Evolutionary conservation across 345 rosid genomes (phyloP).

Genomic region (Odontarrhena argentea): DNA sequence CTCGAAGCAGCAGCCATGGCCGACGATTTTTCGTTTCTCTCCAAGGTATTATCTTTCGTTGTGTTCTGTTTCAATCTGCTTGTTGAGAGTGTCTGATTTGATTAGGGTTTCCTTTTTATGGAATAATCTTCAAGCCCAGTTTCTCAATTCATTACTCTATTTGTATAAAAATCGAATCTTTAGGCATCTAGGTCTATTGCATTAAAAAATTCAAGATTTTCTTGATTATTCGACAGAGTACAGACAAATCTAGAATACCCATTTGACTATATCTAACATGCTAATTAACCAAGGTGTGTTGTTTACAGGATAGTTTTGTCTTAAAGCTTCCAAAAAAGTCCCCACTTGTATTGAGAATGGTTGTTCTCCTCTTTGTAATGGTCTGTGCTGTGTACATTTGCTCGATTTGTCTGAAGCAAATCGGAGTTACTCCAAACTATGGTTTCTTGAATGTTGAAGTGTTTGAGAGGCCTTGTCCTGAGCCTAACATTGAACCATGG

Average conservation of each 20-base stretch:
- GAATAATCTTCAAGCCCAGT: background rate
- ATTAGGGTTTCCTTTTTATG: conserved; percentile 12
- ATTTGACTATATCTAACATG: conserved; percentile 5
- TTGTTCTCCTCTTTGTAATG: conserved; percentile 69
- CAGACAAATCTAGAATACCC: background rate
- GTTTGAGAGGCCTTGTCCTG: conserved; percentile 59
- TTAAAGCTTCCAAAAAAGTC: conserved; percentile 75
- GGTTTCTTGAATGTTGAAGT: conserved; percentile 54
- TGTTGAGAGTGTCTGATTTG: conserved; percentile 40
- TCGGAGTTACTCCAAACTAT: conserved; percentile 47
- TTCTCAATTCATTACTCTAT: background rate
- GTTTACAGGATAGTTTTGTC: conserved; percentile 54
- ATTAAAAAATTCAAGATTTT: conserved; percentile 5
- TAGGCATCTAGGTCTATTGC: conserved; percentile 1
- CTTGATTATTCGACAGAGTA: conserved; percentile 21
- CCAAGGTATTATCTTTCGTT: conserved; percentile 52
- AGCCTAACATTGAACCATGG: conserved; percentile 76
- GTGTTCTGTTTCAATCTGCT: conserved; percentile 15
- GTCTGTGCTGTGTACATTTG: conserved; percentile 73
- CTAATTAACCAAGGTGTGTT: background rate
- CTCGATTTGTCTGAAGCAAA: conserved; percentile 74
- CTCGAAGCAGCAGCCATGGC: conserved; percentile 51
- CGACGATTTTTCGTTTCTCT: conserved; percentile 62
- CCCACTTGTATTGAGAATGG: conserved; percentile 68
- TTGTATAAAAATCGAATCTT: conserved; percentile 19